These are phyloP conservation scores for Vaccinium vitisidaea DNA, from an alignment of 148 eudicot species.

Conservation along the genomic window DNA sequence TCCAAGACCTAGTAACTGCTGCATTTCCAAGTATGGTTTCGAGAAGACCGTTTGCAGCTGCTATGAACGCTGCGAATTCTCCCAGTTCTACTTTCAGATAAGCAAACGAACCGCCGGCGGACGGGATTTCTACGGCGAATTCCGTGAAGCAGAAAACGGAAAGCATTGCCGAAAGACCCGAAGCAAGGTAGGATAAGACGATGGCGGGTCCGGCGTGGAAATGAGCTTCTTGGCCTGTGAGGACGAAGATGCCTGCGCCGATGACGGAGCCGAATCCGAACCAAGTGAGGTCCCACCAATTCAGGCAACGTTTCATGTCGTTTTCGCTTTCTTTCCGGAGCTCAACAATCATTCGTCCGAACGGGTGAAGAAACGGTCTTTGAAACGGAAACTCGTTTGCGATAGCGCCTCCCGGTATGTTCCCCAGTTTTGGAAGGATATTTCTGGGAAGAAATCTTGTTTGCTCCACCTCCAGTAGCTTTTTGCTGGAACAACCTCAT, in stretches of 20 bases:
- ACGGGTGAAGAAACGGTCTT: constrained; percentile 53
- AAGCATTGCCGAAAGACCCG: constrained; percentile 78
- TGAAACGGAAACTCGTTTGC: constrained; percentile 43
- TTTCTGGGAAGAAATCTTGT: constrained; percentile 65
- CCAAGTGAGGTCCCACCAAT: constrained; percentile 90
- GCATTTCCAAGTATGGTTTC: constrained; percentile 60
- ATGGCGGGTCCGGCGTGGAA: constrained; percentile 65
- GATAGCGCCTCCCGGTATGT: constrained; percentile 42
- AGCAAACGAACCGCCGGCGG: constrained; percentile 77
- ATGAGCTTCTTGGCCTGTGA: constrained; percentile 75
- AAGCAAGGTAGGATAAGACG: constrained; percentile 55
- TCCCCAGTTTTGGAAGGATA: constrained; percentile 59
- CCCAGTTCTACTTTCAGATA: constrained; percentile 72
- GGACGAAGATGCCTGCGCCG: constrained; percentile 76
- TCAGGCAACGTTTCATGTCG: constrained; percentile 62
- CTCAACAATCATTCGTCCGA: constrained; percentile 50
- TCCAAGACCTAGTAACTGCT: constrained; percentile 69
- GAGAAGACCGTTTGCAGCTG: constrained; percentile 65
- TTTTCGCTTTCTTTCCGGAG: constrained; percentile 51
- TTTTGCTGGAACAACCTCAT: constrained; percentile 19
- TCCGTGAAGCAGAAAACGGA: constrained; percentile 84
- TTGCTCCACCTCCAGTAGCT: constrained; percentile 48
- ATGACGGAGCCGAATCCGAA: constrained; percentile 75
- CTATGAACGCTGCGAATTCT: constrained; percentile 61
- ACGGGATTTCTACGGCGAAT: constrained; percentile 76